A percentile compares a stretch with the other conserved stretches of the same genome.
Evolutionary conservation across 2,329 filamentous ascomycete species (phyloP).

Genomic region (Aspergillus sp.): DNA sequence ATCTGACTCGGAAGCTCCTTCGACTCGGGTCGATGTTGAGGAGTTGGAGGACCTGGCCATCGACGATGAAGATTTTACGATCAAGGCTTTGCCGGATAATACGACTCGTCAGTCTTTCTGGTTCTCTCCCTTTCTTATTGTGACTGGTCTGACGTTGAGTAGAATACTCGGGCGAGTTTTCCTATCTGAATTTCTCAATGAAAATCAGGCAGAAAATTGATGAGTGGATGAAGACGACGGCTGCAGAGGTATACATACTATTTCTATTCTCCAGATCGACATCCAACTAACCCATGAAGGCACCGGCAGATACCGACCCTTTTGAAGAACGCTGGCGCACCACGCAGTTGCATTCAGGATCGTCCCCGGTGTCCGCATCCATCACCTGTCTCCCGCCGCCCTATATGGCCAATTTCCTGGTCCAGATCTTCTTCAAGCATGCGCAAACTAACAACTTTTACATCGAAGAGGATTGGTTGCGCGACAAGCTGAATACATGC

Average conservation of each 20-base stretch:
- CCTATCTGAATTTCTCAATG: constrained; percentile 37
- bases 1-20: constrained; percentile 21
- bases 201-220: constrained; percentile 35
- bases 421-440: constrained; percentile 37
- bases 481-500: constrained; percentile 28
- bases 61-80: constrained; percentile 33
- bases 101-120: constrained; percentile 25
- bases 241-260: constrained; percentile 22
- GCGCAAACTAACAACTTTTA: constrained; percentile 37
- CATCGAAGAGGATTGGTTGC: constrained; percentile 34
- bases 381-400: constrained; percentile 34
- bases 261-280: not conserved
- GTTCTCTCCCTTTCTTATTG: constrained; percentile 1
- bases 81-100: constrained; percentile 31
- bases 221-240: constrained; percentile 32
- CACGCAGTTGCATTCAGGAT: constrained; percentile 32
- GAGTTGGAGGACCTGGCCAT: constrained; percentile 33
- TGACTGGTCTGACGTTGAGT: constrained; percentile 4
- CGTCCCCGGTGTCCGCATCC: constrained; percentile 27
- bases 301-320: constrained; percentile 26
- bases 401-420: constrained; percentile 35
- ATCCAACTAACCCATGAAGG: constrained; percentile 14
- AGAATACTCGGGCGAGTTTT: constrained; percentile 40
- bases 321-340: constrained; percentile 36
- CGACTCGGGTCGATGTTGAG: constrained; percentile 23